Base-by-base conservation (phyloP, 2,329 filamentous ascomycete species). In the Hypomyces rosellus region DNA sequence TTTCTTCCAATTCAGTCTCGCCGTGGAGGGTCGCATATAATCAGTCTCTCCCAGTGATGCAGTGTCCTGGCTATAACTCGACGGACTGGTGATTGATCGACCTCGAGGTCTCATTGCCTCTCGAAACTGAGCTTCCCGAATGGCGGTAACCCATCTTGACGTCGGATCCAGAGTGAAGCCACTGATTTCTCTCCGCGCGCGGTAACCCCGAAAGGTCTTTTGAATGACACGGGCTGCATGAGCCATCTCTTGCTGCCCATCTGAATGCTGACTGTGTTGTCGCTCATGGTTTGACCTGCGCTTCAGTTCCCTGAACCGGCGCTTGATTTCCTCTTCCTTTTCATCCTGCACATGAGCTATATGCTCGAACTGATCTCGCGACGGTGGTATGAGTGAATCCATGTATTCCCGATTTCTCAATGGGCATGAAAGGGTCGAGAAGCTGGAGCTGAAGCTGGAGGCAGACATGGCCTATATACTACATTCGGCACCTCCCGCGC, bases 151-250 rank as follows among this genome's bases (percentile, higher is more conserved):
- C 86, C 86, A 91, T 59, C 87, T 74, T 30, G 83, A 82, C 30
- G 75, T 80, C n/a, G 87, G 78, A 64, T 87, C 79, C 34, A 95
- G 65, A 2, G 79, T 78, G 56, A 85, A 73, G 0, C 89, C 89
- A 38, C 79, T 67, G 59, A 93, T 73, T 64, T 89, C 84, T 44
- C 89, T 73, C 40, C 89, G 78, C 45, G 81, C 77, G 48, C 86
- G 78, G 65, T 95, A 88, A 5, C 89, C 88, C 34, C 89, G 78
- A 64, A 90, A 95, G 22, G 84, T 86, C 57, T 84, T 81, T 71
- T 89, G 81, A 43, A 85, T 84, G 22, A 81, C 60, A 18, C 69
- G 71, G 3, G 80, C 81, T 2, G 81, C 81, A 45, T 72, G 69
- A 22, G 67, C 62, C 25, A 59, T 57, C 40, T 63, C 62, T 14